phyloP scores from a whole-genome alignment of 2,329 filamentous ascomycete genomes.

The Ceratocystis lukuohia region DNA sequence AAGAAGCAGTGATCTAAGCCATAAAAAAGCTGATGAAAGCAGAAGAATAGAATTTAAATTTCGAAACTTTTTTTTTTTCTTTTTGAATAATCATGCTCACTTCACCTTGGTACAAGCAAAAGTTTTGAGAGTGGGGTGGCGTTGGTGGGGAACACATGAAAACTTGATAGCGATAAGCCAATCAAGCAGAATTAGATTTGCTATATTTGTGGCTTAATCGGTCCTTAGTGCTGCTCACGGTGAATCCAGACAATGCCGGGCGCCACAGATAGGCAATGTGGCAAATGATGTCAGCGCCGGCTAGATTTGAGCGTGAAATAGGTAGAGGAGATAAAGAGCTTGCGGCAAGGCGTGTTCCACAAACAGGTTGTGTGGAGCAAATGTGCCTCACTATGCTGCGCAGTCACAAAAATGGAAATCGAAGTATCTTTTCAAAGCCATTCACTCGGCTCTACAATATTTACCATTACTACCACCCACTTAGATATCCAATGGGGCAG shows the following conservation, averaged over 20 bases:
- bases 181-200: constrained; percentile 14
- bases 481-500: no score
- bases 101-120: not conserved
- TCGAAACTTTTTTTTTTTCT: not conserved
- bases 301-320: not conserved
- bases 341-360: not conserved
- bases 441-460: no score
- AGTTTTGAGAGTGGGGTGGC: constrained; percentile 19
- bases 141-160: constrained; percentile 12
- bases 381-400: not conserved
- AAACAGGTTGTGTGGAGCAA: not conserved
- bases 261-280: constrained; percentile 2
- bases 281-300: constrained; percentile 1
- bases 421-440: no score
- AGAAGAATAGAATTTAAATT: not conserved
- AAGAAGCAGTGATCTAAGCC: constrained; percentile 11
- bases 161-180: constrained; percentile 18
- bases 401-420: no score
- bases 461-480: no score
- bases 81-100: constrained; percentile 5
- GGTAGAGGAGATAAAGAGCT: not conserved
- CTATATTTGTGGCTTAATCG: constrained; percentile 5
- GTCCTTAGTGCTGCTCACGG: not conserved
- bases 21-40: constrained; percentile 3
- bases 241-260: not conserved